Evolutionary conservation across 1,284 basidiomycete genomes (phyloP).

Genomic region (Porodaedalea pini): DNA sequence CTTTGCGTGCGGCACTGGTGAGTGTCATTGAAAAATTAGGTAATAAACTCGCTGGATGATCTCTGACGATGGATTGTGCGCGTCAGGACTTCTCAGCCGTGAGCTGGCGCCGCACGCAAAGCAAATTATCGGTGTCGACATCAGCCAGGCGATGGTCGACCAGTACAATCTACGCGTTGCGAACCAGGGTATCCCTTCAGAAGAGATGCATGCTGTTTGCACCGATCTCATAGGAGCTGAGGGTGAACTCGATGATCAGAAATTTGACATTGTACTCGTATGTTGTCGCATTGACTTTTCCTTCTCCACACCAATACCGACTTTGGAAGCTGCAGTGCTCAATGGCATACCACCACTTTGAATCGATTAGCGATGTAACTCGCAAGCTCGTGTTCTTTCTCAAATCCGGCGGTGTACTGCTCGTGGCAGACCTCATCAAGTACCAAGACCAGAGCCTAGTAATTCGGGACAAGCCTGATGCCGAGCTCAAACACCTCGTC

Average conservation of each 20-base stretch:
- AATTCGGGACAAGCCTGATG: background rate
- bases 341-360: constrained; percentile 66
- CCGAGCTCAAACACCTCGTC: constrained; percentile 40
- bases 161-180: constrained; percentile 52
- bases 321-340: constrained; percentile 45
- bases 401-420: constrained; percentile 56
- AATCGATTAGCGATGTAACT: constrained; percentile 47
- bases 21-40: constrained; percentile 19
- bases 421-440: constrained; percentile 53
- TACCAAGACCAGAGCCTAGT: constrained; percentile 24
- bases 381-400: constrained; percentile 50
- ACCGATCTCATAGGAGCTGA: constrained; percentile 43
- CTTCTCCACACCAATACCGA: background rate
- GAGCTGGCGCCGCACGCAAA: constrained; percentile 51
- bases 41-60: background rate
- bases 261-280: constrained; percentile 63
- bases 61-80: background rate
- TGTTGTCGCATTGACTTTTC: constrained; percentile 21
- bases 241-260: constrained; percentile 45
- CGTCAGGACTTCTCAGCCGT: constrained; percentile 56
- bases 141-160: constrained; percentile 63
- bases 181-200: constrained; percentile 53
- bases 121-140: constrained; percentile 65
- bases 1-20: constrained; percentile 69
- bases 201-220: constrained; percentile 60